These are phyloP conservation scores for Lotus japonicus DNA, from an alignment of 306 rosid genomes.

Conservation along the genomic window DNA sequence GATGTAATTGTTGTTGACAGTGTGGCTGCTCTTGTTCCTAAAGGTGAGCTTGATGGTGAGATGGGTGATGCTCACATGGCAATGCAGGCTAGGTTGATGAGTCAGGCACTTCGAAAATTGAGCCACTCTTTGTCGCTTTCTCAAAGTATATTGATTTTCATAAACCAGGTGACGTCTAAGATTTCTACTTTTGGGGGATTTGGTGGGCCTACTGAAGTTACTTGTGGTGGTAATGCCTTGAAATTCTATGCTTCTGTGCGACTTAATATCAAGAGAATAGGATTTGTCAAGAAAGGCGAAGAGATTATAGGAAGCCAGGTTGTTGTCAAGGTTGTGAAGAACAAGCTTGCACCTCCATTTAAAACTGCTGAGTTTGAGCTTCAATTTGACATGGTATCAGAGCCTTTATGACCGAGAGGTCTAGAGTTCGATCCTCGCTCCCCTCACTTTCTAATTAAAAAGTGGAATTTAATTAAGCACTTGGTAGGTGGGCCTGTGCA, in stretches of 20 bases:
- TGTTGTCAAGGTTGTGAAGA: conserved; percentile 86
- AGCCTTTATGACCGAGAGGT: too few species aligned
- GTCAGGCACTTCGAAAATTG: conserved; percentile 91
- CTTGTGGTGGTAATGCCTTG: conserved; percentile 92
- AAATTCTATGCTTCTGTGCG: conserved; percentile 93
- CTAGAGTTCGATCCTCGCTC: too few species aligned
- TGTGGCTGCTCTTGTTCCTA: conserved; percentile 96
- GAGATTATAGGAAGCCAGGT: conserved; percentile 77
- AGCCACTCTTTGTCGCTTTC: conserved; percentile 84
- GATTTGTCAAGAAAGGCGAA: conserved; percentile 76
- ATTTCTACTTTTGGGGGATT: conserved; percentile 86
- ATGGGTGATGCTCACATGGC: conserved; percentile 97
- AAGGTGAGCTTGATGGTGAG: conserved; percentile 91
- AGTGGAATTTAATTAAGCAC: too few species aligned
- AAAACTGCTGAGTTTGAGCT: conserved; percentile 76
- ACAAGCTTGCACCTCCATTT: conserved; percentile 95
- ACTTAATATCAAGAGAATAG: conserved; percentile 63
- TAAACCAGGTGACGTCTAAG: conserved; percentile 88
- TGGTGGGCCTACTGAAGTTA: conserved; percentile 79
- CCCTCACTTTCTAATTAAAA: too few species aligned
- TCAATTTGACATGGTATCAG: conserved; percentile 89
- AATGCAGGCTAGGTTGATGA: conserved; percentile 96
- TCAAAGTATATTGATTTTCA: conserved; percentile 64
- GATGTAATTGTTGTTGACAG: conserved; percentile 96
- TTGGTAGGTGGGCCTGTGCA: too few species aligned